These are phyloP conservation scores for Plantago major DNA, from an alignment of 257 asterid species.

Conservation along the genomic window DNA sequence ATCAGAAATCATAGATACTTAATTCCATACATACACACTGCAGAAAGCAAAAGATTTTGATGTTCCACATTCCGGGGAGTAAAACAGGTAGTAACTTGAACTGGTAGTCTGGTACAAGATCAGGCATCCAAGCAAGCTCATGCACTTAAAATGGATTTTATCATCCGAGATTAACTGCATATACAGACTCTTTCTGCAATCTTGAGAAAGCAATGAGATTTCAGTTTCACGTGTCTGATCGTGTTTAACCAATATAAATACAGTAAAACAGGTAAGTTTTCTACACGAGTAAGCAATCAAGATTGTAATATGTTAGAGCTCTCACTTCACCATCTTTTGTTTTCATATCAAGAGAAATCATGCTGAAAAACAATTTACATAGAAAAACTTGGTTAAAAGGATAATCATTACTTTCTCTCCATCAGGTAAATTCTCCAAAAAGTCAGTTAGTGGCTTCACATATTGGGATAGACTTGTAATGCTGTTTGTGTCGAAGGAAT, in stretches of 20 bases:
- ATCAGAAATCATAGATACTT: neutral
- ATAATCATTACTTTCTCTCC: slow-evolving; percentile 68
- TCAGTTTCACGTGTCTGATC: neutral
- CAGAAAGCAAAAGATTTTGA: no score
- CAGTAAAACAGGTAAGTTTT: neutral
- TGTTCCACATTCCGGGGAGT: no score
- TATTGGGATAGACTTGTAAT: slow-evolving; percentile 75
- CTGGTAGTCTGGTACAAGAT: no score
- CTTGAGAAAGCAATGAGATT: neutral
- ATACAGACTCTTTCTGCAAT: neutral
- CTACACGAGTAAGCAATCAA: neutral
- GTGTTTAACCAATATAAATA: neutral
- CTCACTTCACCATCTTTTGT: neutral
- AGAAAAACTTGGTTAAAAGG: slow-evolving; percentile 6
- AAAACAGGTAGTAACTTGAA: no score
- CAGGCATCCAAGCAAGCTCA: no score
- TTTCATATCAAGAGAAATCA: neutral
- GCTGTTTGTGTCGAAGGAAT: slow-evolving; percentile 81
- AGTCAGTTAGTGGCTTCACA: slow-evolving; percentile 77
- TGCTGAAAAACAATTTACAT: slow-evolving; percentile 6
- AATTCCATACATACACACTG: neutral
- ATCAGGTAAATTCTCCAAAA: slow-evolving; percentile 63
- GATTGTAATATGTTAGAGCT: no score
- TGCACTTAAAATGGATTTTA: no score
- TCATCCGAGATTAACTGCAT: neutral